Conservation (phyloP, 352 stramenopile genomes). For the Globisporangium parvum region DNA sequence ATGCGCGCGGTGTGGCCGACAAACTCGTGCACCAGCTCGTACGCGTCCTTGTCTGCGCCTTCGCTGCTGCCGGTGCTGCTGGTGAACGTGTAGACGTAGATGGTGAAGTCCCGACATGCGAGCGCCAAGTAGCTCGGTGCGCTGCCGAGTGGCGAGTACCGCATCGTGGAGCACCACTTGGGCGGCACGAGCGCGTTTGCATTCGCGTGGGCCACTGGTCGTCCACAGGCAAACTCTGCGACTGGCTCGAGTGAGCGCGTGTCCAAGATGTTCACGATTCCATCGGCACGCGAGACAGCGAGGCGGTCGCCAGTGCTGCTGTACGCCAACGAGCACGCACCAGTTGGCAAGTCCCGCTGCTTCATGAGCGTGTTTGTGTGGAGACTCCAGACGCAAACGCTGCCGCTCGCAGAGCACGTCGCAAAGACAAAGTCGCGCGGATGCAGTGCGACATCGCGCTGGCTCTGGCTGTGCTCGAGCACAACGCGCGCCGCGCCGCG, state of each 20-base stretch:
- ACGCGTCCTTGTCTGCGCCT: slow-evolving; percentile 12
- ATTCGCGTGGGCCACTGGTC: not conserved
- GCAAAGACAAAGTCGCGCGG: slow-evolving; percentile 32
- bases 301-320: slow-evolving; percentile 26
- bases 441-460: slow-evolving; percentile 31
- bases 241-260: slow-evolving; percentile 15
- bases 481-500: slow-evolving; percentile 11
- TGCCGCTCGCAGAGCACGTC: slow-evolving; percentile 28
- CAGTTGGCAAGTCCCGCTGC: slow-evolving; percentile 14
- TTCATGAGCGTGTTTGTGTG: slow-evolving; percentile 24
- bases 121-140: slow-evolving; percentile 24
- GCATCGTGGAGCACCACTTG: slow-evolving; percentile 49
- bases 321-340: slow-evolving; percentile 30
- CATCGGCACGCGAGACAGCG: slow-evolving; percentile 34
- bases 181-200: slow-evolving; percentile 8
- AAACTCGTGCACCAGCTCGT: slow-evolving; percentile 50
- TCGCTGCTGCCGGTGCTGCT: not conserved
- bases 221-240: slow-evolving; percentile 20
- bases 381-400: slow-evolving; percentile 35
- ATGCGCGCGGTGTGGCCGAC: slow-evolving; percentile 60
- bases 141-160: slow-evolving; percentile 32
- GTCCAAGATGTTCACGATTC: slow-evolving; percentile 37
- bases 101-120: slow-evolving; percentile 60
- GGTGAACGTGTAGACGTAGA: slow-evolving; percentile 61
- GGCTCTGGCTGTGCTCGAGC: slow-evolving; percentile 20